A percentile compares a stretch with the other conserved stretches of the same genome.
phyloP scores from a whole-genome alignment of 2,329 filamentous ascomycete species.

The Berkeleyomyces rouxiae region DNA sequence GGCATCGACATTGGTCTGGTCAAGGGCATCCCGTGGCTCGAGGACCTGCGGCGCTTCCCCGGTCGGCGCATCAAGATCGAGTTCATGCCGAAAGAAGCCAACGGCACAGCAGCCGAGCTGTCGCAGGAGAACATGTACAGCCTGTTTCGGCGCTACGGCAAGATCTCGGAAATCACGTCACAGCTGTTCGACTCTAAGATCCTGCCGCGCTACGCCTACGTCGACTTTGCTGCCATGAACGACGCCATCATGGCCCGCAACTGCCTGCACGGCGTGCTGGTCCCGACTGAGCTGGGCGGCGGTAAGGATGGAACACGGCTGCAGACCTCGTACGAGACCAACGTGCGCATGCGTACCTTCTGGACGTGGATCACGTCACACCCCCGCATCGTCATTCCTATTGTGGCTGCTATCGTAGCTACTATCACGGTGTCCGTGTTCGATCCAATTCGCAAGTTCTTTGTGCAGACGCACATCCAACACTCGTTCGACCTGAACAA shows the following conservation, averaged over 20 bases:
- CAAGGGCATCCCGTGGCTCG: constrained; percentile 76
- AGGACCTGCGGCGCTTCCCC: constrained; percentile 75
- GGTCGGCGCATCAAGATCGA: constrained; percentile 63
- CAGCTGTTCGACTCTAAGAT: constrained; percentile 79
- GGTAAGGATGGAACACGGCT: constrained; percentile 62
- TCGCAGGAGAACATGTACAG: constrained; percentile 77
- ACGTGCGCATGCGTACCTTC: constrained; percentile 59
- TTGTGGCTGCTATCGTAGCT: constrained; percentile 64
- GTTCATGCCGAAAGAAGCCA: constrained; percentile 50
- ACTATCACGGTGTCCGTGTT: constrained; percentile 76
- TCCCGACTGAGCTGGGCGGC: constrained; percentile 52
- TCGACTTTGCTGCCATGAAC: constrained; percentile 59
- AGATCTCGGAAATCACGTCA: constrained; percentile 67
- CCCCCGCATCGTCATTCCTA: constrained; percentile 72
- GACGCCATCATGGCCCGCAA: constrained; percentile 80
- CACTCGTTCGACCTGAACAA: constrained; percentile 58
- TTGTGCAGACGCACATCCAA: constrained; percentile 76
- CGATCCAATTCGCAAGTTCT: constrained; percentile 86
- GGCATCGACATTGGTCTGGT: constrained; percentile 57
- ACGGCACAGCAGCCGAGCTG: constrained; percentile 45
- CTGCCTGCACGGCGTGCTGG: constrained; percentile 71
- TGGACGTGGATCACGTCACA: constrained; percentile 79
- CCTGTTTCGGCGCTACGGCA: constrained; percentile 78
- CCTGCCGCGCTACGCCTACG: constrained; percentile 58
- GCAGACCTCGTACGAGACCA: constrained; percentile 68